Percentiles rank a stretch among this genome's conserved stretches.
These are phyloP conservation scores for Dendrothele bispora DNA, from an alignment of 768 basidiomycete genomes.

Conservation along the genomic window DNA sequence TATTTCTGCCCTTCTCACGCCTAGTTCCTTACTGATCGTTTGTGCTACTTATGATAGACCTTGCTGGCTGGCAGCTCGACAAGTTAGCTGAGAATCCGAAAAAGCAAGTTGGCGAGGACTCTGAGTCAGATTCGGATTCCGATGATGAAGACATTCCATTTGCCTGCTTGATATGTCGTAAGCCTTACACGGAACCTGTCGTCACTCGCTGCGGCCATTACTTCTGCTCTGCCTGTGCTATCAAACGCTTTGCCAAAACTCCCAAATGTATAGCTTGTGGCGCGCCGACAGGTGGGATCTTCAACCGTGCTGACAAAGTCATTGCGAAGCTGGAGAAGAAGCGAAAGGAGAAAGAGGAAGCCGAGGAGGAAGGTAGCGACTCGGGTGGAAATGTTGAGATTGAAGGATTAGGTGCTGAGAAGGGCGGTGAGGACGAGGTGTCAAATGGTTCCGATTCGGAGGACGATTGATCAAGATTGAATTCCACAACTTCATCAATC, in stretches of 20 bases:
- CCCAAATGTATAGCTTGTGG: slow-evolving; percentile 96
- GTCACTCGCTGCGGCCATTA: slow-evolving; percentile 97
- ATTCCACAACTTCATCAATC: too few relatives aligned
- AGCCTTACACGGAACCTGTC: slow-evolving; percentile 92
- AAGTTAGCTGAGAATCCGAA: slow-evolving; percentile 80
- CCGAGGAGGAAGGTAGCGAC: slow-evolving; percentile 43
- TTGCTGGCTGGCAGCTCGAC: slow-evolving; percentile 99
- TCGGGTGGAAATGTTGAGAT: slow-evolving; percentile 51
- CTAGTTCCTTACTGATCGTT: slow-evolving; percentile 5
- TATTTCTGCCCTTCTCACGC: slow-evolving; percentile 19
- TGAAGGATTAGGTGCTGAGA: slow-evolving; percentile 51
- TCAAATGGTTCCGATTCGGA: slow-evolving; percentile 33
- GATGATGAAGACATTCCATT: slow-evolving; percentile 92
- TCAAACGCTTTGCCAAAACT: slow-evolving; percentile 91
- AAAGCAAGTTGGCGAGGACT: slow-evolving; percentile 52
- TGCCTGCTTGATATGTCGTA: slow-evolving; percentile 96
- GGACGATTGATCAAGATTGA: slow-evolving; percentile 24
- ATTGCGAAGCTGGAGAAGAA: slow-evolving; percentile 83
- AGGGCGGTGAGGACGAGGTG: slow-evolving; percentile 33
- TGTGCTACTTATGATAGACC: slow-evolving; percentile 49
- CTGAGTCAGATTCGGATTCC: slow-evolving; percentile 62
- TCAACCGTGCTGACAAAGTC: slow-evolving; percentile 93
- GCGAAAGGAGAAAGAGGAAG: slow-evolving; percentile 55
- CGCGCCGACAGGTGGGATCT: slow-evolving; percentile 90
- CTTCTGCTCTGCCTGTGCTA: slow-evolving; percentile 93